Percentiles rank a stretch among this genome's conserved stretches.
Conservation (phyloP, 352 stramenopile species). For the Globisporangium heterothallicum region DNA sequence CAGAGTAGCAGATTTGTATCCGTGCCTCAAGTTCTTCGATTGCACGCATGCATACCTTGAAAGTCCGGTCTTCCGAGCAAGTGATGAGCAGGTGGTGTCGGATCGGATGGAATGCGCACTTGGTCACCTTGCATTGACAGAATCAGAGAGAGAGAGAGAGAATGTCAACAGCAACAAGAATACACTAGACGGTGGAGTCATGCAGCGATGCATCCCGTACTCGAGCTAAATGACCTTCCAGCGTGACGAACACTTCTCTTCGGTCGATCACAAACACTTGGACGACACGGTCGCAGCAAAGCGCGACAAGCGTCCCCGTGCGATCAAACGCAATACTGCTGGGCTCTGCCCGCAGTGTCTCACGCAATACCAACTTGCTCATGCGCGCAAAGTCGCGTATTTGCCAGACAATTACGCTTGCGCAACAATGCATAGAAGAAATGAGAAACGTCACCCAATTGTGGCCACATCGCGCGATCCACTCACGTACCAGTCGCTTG, state of each 20-base stretch:
- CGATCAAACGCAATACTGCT: conserved; percentile 57
- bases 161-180: not conserved
- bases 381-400: conserved; percentile 24
- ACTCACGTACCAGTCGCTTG: conserved; percentile 46
- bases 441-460: not conserved
- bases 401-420: conserved; percentile 63
- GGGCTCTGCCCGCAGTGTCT: conserved; percentile 34
- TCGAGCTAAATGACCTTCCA: conserved; percentile 63
- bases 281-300: conserved; percentile 44
- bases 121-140: conserved; percentile 39
- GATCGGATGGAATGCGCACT: conserved; percentile 66
- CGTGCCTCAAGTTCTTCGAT: not conserved
- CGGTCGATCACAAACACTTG: conserved; percentile 52
- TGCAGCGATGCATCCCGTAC: conserved; percentile 19
- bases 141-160: not conserved
- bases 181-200: too few species aligned
- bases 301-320: conserved; percentile 51
- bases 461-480: not conserved
- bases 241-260: conserved; percentile 46
- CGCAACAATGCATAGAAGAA: conserved; percentile 2
- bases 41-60: conserved; percentile 42
- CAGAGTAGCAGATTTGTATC: not conserved
- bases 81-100: conserved; percentile 66
- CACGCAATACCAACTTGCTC: conserved; percentile 32
- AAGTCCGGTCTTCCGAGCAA: conserved; percentile 76